These are phyloP conservation scores for Aspergillus ellipticus DNA, from an alignment of 495 filamentous ascomycete genomes.

Conservation along the genomic window DNA sequence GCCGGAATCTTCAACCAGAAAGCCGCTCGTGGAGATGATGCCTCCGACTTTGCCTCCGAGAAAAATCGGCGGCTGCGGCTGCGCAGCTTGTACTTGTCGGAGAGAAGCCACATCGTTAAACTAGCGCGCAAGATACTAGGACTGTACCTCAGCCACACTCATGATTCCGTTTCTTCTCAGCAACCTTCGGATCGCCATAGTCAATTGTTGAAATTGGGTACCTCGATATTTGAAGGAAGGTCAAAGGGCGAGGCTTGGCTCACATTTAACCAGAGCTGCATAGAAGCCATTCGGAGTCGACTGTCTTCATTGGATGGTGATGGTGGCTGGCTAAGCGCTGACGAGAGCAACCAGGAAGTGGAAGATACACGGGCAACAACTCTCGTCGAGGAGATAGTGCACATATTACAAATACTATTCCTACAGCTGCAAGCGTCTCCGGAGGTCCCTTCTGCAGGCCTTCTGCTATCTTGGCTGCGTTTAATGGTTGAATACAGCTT, in stretches of 20 bases:
- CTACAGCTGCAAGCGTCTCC: constrained; percentile 57
- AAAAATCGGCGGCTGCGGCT: constrained; percentile 58
- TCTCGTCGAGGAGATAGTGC: constrained; percentile 62
- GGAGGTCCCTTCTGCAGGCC: constrained; percentile 51
- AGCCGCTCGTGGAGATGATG: constrained; percentile 37
- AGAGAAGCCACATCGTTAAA: constrained; percentile 50
- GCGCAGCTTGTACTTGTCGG: constrained; percentile 64
- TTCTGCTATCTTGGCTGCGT: constrained; percentile 69
- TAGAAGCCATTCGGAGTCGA: constrained; percentile 43
- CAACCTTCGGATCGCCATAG: constrained; percentile 13
- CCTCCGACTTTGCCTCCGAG: constrained; percentile 56
- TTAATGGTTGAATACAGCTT: constrained; percentile 64
- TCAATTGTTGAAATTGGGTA: constrained; percentile 26
- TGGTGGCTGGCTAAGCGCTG: constrained; percentile 49
- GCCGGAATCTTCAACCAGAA: constrained; percentile 33
- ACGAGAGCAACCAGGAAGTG: constrained; percentile 47
- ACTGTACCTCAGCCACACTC: constrained; percentile 26
- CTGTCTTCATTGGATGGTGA: constrained; percentile 43
- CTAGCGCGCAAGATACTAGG: constrained; percentile 41
- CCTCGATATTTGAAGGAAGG: constrained; percentile 28
- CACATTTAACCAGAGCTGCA: constrained; percentile 34
- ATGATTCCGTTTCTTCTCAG: constrained; percentile 5
- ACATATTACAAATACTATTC: constrained; percentile 71
- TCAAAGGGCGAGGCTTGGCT: constrained; percentile 24
- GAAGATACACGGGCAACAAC: constrained; percentile 61